Conservation (phyloP, 371 early-diverging fungal species). For the Mucor piriformis region DNA sequence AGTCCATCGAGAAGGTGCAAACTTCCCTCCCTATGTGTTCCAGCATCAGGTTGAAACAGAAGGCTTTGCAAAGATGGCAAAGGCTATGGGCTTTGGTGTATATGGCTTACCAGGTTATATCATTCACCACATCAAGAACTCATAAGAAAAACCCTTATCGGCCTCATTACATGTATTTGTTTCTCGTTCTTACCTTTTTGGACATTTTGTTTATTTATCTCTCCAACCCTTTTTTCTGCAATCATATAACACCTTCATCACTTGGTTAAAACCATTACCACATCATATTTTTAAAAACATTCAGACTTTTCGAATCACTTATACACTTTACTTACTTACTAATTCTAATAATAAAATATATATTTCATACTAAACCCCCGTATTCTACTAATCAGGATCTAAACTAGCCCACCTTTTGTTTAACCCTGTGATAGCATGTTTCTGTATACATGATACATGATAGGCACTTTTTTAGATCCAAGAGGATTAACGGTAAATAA, state of each 20-base stretch:
- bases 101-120: constrained; percentile 55
- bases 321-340: no score
- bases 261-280: no score
- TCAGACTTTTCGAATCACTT: no score
- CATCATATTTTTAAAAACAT: no score
- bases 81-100: constrained; percentile 54
- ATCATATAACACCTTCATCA: not conserved
- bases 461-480: no score
- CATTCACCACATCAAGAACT: constrained; percentile 42
- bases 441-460: no score
- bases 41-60: constrained; percentile 79
- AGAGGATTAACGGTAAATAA: no score
- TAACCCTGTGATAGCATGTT: no score
- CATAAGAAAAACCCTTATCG: not conserved
- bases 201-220: not conserved
- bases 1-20: constrained; percentile 71
- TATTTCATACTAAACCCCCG: no score
- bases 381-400: no score
- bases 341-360: no score
- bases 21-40: constrained; percentile 65
- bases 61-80: constrained; percentile 78
- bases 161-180: not conserved
- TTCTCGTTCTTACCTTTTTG: not conserved
- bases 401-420: no score
- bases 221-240: not conserved